phyloP scores from a whole-genome alignment of 805 yeast species.

The Suhomyces canberraensis region DNA sequence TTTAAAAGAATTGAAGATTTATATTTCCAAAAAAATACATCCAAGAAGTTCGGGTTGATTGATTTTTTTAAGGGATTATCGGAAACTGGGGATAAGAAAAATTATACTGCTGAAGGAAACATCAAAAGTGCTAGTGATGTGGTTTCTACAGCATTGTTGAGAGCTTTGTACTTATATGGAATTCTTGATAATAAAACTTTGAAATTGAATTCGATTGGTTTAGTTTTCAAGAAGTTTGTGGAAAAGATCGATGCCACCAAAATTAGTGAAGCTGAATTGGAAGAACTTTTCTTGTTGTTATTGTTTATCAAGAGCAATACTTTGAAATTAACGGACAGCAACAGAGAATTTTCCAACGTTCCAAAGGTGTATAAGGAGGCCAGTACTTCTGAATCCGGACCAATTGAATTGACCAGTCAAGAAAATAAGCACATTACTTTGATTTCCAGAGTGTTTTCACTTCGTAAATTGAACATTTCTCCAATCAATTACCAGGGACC shows the following conservation, averaged over 20 bases:
- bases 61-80: slow-evolving; percentile 20
- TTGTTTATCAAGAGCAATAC: slow-evolving; percentile 38
- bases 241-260: slow-evolving; percentile 13
- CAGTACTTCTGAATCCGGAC: background rate
- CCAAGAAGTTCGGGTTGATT: slow-evolving; percentile 22
- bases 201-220: slow-evolving; percentile 52
- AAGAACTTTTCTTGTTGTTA: slow-evolving; percentile 46
- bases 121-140: slow-evolving; percentile 50
- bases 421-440: slow-evolving; percentile 34
- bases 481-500: slow-evolving; percentile 61
- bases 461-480: slow-evolving; percentile 33
- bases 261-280: slow-evolving; percentile 21
- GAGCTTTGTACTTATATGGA: slow-evolving; percentile 52
- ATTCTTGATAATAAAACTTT: slow-evolving; percentile 43
- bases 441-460: slow-evolving; percentile 36
- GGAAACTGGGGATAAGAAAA: slow-evolving; percentile 17
- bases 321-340: slow-evolving; percentile 40
- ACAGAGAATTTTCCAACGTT: slow-evolving; percentile 29
- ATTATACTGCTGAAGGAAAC: slow-evolving; percentile 17
- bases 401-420: slow-evolving; percentile 33
- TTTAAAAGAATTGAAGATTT: slow-evolving; percentile 35
- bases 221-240: slow-evolving; percentile 37
- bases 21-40: slow-evolving; percentile 12
- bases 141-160: slow-evolving; percentile 51
- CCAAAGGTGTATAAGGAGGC: slow-evolving; percentile 30